Conservation (phyloP, 805 yeast species). For the Candida broadrunensis region DNA sequence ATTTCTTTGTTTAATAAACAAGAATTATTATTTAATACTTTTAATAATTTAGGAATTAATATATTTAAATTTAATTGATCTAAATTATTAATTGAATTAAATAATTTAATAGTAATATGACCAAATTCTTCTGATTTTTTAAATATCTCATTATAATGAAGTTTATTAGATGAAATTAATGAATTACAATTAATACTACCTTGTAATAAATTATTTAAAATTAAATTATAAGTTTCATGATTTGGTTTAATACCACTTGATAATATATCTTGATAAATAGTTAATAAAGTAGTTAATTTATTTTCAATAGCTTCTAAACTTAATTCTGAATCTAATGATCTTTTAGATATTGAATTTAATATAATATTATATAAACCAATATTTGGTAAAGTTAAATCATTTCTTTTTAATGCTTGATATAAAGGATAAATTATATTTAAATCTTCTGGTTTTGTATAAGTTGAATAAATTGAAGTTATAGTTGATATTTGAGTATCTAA, state of each 20-base stretch:
- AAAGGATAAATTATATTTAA: conserved; percentile 36
- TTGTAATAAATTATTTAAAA: conserved; percentile 48
- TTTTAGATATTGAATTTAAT: conserved; percentile 48
- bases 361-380: conserved; percentile 52
- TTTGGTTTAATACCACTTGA: conserved; percentile 47
- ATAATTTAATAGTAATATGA: conserved; percentile 42
- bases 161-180: conserved; percentile 36
- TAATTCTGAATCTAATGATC: conserved; percentile 44
- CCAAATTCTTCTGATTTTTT: conserved; percentile 44
- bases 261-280: conserved; percentile 66
- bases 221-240: conserved; percentile 47
- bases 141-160: conserved; percentile 48
- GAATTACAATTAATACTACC: conserved; percentile 41
- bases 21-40: conserved; percentile 24
- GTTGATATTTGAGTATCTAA: conserved; percentile 15
- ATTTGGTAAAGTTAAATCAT: conserved; percentile 43
- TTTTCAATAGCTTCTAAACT: conserved; percentile 46
- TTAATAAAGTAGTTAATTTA: conserved; percentile 58
- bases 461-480: conserved; percentile 16
- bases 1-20: conserved; percentile 20
- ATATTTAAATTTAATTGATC: conserved; percentile 28
- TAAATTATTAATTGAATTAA: conserved; percentile 42
- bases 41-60: conserved; percentile 36
- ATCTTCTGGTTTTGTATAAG: conserved; percentile 16
- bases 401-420: conserved; percentile 39